These are phyloP conservation scores for Raddia guianensis DNA, from an alignment of 176 grass and related monocot species.

Conservation along the genomic window DNA sequence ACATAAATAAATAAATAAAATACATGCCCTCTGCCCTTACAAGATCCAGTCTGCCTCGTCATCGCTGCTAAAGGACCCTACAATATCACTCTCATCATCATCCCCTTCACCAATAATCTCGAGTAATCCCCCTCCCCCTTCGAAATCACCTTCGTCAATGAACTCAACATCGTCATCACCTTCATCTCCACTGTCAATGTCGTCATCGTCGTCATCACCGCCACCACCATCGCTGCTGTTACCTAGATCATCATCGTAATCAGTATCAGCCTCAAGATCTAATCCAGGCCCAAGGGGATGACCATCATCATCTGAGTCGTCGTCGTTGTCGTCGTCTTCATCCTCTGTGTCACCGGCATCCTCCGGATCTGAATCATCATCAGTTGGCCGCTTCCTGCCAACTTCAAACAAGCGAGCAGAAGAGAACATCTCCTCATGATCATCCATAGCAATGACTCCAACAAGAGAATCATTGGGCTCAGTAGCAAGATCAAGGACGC, in stretches of 20 bases:
- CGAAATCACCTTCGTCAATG: conserved; percentile 63
- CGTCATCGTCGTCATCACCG: conserved; percentile 41
- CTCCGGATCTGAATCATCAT: conserved; percentile 96
- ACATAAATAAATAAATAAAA: not conserved
- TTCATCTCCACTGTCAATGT: conserved; percentile 63
- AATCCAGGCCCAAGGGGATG: conserved; percentile 39
- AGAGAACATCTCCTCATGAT: conserved; percentile 89
- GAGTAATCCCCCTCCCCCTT: conserved; percentile 53
- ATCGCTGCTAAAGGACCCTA: conserved; percentile 70
- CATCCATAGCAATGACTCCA: conserved; percentile 86
- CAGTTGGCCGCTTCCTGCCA: conserved; percentile 78
- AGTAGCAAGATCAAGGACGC: conserved; percentile 79
- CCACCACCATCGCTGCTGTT: conserved; percentile 64
- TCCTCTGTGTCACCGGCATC: conserved; percentile 77
- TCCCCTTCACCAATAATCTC: conserved; percentile 66
- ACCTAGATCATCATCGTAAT: conserved; percentile 71
- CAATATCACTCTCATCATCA: conserved; percentile 55
- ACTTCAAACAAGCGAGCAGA: conserved; percentile 86
- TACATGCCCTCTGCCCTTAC: conserved; percentile 1
- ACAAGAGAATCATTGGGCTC: conserved; percentile 85
- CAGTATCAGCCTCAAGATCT: conserved; percentile 49
- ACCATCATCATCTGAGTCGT: conserved; percentile 67
- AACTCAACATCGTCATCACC: conserved; percentile 67
- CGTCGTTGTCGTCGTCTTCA: conserved; percentile 71
- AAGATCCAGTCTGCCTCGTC: conserved; percentile 53